Conservation (phyloP, 129 eudicot species). For the Centrapalus pauciflorus region DNA sequence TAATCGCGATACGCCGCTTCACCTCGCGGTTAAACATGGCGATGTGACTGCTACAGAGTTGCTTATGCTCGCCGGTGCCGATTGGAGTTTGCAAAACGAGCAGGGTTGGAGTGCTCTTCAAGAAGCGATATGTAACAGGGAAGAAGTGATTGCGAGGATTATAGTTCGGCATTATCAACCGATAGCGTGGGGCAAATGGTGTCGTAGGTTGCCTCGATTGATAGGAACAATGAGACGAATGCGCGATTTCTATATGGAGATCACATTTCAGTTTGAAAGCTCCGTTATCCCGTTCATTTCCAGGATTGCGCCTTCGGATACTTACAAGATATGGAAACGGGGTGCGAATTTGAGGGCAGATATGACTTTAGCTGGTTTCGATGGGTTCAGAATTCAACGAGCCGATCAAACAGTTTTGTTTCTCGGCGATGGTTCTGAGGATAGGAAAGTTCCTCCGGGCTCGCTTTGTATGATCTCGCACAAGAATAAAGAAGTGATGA, state of each 20-base stretch:
- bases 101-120: constrained; percentile 92
- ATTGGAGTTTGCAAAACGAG: constrained; percentile 91
- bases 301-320: constrained; percentile 84
- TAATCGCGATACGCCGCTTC: constrained; percentile 70
- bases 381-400: constrained; percentile 76
- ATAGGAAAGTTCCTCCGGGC: constrained; percentile 66
- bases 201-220: constrained; percentile 76
- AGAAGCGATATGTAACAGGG: constrained; percentile 75
- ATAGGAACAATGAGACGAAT: constrained; percentile 71
- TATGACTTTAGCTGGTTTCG: constrained; percentile 93
- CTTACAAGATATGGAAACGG: constrained; percentile 84
- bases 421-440: constrained; percentile 88
- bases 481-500: constrained; percentile 76
- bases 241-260: constrained; percentile 95
- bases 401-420: constrained; percentile 81
- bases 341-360: constrained; percentile 88
- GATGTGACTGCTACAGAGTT: constrained; percentile 69
- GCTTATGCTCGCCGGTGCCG: constrained; percentile 87
- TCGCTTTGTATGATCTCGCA: constrained; percentile 75
- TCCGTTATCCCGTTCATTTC: constrained; percentile 87
- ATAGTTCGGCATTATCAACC: constrained; percentile 87
- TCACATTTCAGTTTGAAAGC: constrained; percentile 84
- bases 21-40: constrained; percentile 70
- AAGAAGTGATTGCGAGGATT: constrained; percentile 61
- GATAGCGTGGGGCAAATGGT: constrained; percentile 91